phyloP scores from a whole-genome alignment of 805 yeast species.

The Deakozyma indianensis region DNA sequence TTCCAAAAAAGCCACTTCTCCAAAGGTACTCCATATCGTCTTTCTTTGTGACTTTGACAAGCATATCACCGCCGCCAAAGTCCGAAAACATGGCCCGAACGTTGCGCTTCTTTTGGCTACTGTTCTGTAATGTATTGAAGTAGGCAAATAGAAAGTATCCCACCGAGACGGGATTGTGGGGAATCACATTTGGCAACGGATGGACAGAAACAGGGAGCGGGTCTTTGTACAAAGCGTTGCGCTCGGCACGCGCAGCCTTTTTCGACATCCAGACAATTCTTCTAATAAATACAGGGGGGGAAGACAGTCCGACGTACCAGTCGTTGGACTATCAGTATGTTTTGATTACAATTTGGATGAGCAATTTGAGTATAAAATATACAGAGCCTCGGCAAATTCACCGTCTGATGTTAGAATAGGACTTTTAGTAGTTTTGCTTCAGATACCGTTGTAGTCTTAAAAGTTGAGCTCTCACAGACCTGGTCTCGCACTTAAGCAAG shows the following conservation, averaged over 20 bases:
- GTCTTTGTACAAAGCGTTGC: conserved; percentile 23
- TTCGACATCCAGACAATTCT: conserved; percentile 7
- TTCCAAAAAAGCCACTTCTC: conserved; percentile 86
- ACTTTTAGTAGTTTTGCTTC: too few species aligned
- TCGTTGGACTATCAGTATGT: too few species aligned
- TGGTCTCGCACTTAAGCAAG: background rate
- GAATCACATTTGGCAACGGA: conserved; percentile 37
- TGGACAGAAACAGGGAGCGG: conserved; percentile 46
- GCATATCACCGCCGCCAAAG: conserved; percentile 9
- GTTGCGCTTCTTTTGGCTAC: conserved; percentile 8
- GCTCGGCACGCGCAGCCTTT: conserved; percentile 6
- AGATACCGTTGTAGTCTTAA: conserved; percentile 96
- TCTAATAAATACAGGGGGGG: background rate
- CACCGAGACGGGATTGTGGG: conserved; percentile 62
- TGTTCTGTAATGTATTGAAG: conserved; percentile 5
- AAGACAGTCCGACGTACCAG: too few species aligned
- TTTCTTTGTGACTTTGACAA: conserved; percentile 22
- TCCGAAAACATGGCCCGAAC: conserved; percentile 10
- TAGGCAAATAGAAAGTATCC: conserved; percentile 26
- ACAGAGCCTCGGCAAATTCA: conserved; percentile 6
- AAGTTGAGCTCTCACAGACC: background rate
- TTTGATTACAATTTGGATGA: background rate
- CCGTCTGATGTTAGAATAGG: conserved; percentile 15
- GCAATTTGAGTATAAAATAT: background rate
- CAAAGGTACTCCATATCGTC: conserved; percentile 47